A percentile compares a stretch with the other conserved stretches of the same genome.
Evolutionary conservation across 768 basidiomycete genomes (phyloP).

Genomic region (Candolleomyces eurysporus): DNA sequence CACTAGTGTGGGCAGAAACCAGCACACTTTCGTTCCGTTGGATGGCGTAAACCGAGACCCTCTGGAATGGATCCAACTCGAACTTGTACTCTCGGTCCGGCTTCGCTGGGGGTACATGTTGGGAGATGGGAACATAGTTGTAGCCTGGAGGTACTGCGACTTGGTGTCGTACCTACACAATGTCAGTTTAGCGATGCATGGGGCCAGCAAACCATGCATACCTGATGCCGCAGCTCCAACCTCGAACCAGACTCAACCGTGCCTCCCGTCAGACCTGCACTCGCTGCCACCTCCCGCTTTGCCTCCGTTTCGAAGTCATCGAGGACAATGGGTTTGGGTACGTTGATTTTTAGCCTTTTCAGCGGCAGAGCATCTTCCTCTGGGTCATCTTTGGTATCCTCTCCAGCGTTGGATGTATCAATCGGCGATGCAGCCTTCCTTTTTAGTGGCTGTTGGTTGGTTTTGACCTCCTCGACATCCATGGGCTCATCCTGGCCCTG

Average conservation of each 20-base stretch:
- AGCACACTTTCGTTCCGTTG: constrained; percentile 97
- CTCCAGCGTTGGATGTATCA: constrained; percentile 16
- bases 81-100: constrained; percentile 95
- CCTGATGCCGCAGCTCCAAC: constrained; percentile 82
- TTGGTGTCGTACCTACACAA: constrained; percentile 84
- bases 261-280: constrained; percentile 80
- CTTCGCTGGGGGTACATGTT: constrained; percentile 88
- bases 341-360: constrained; percentile 61
- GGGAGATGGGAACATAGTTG: constrained; percentile 84
- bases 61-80: constrained; percentile 95
- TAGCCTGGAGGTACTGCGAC: constrained; percentile 94
- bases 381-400: constrained; percentile 22
- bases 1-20: constrained; percentile 98
- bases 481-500: constrained; percentile 28
- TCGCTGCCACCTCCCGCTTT: constrained; percentile 86
- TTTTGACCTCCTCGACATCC: constrained; percentile 18
- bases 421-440: constrained; percentile 38
- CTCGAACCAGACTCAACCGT: constrained; percentile 60
- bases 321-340: constrained; percentile 73
- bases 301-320: constrained; percentile 96
- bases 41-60: constrained; percentile 91
- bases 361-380: constrained; percentile 34
- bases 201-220: constrained; percentile 22
- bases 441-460: constrained; percentile 31
- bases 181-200: not conserved